These are phyloP conservation scores for Mycena haematopus DNA, from an alignment of 768 basidiomycete species.

Conservation along the genomic window DNA sequence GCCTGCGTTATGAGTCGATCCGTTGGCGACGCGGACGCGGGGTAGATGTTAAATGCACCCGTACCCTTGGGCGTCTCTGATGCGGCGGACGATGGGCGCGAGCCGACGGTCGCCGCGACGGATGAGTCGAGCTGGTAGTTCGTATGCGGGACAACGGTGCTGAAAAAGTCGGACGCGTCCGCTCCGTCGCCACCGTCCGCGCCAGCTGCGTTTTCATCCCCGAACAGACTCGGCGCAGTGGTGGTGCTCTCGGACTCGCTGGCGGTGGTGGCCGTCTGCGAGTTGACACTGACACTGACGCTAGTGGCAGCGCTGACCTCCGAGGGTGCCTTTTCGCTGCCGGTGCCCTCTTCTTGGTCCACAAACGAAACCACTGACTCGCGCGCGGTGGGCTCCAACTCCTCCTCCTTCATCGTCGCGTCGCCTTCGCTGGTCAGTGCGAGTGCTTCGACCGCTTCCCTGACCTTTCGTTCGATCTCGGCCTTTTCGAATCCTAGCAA, in stretches of 20 bases:
- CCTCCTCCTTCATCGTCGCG: constrained; percentile 42
- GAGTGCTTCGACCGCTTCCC: constrained; percentile 80
- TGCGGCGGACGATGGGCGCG: constrained; percentile 81
- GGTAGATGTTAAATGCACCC: constrained; percentile 89
- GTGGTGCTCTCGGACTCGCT: constrained; percentile 78
- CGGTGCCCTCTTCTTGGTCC: constrained; percentile 64
- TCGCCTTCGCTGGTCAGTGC: constrained; percentile 51
- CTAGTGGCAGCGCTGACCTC: constrained; percentile 61
- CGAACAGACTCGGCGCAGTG: constrained; percentile 87
- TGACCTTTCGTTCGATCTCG: constrained; percentile 79
- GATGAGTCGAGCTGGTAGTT: constrained; percentile 86
- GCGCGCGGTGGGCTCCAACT: constrained; percentile 52
- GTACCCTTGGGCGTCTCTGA: constrained; percentile 75
- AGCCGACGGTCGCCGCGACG: constrained; percentile 95
- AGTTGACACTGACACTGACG: constrained; percentile 51
- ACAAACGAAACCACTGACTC: constrained; percentile 87
- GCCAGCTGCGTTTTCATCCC: constrained; percentile 66
- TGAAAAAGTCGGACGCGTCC: constrained; percentile 79
- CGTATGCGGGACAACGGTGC: constrained; percentile 81
- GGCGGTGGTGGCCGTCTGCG: constrained; percentile 62
- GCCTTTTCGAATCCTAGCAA: constrained; percentile 92
- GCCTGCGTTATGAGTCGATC: constrained; percentile 92
- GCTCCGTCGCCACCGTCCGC: constrained; percentile 54
- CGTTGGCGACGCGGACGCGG: constrained; percentile 82
- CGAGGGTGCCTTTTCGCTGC: constrained; percentile 70